Percentiles rank a stretch among this genome's conserved stretches.
phyloP scores from a whole-genome alignment of 805 yeast genomes.

The Ogataea pilisensis region DNA sequence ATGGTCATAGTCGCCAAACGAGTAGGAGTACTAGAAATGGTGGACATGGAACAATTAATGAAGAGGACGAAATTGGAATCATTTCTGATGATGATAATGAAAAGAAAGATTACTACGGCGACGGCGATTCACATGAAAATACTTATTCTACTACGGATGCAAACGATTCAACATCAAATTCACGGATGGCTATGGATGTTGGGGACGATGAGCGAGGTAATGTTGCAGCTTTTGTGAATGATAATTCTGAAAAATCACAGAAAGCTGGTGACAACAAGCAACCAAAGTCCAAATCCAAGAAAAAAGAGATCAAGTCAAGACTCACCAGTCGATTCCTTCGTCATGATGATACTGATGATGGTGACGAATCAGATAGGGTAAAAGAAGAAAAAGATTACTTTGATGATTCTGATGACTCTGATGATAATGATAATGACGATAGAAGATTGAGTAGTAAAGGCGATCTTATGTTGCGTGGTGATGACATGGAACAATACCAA shows the following conservation, averaged over 20 bases:
- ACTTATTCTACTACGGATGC: too few relatives aligned
- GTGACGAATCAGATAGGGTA: neutral
- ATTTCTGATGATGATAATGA: too few relatives aligned
- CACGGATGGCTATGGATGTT: neutral
- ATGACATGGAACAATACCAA: conserved; percentile 8
- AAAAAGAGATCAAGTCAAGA: neutral
- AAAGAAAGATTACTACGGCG: too few relatives aligned
- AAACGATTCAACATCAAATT: neutral
- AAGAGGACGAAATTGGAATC: neutral
- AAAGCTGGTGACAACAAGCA: too few relatives aligned
- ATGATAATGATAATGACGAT: conserved; percentile 4
- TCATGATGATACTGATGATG: conserved; percentile 1
- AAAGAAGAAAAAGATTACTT: neutral
- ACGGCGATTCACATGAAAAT: too few relatives aligned
- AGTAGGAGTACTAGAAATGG: neutral
- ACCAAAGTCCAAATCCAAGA: too few relatives aligned
- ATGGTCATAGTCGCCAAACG: neutral
- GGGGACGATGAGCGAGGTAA: neutral
- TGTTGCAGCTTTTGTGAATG: neutral
- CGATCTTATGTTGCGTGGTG: too few relatives aligned
- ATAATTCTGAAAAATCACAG: neutral
- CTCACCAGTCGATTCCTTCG: neutral
- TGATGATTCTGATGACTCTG: neutral
- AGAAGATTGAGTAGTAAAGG: too few relatives aligned
- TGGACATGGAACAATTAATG: neutral